Base-by-base conservation (phyloP, 2,329 filamentous ascomycete genomes). In the Dactylellina drechsleri region DNA sequence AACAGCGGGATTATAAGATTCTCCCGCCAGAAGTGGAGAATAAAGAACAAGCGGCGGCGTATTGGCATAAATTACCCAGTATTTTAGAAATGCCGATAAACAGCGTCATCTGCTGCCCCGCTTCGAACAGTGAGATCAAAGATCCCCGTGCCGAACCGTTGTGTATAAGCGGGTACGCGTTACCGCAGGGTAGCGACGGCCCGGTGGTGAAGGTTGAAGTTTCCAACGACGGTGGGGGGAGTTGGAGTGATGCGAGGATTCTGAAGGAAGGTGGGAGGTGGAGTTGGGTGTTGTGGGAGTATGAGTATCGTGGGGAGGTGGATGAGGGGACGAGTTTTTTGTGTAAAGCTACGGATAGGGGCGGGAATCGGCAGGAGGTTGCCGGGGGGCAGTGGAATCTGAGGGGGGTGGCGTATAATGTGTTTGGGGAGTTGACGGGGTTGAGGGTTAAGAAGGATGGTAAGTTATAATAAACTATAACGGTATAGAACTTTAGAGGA, bases 191-290 rank as follows among this genome's bases (percentile, higher is more conserved):
- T 92, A 92, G 40, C 92, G 93, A 23, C 87, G 91, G 79, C 85
- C 92, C 71, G 59, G 87, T 97, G 52, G 93, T 91, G 0, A 85
- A 92, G 74, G 89, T 95, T 2, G 93, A 97, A 81, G 82, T 97
- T 36, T 93, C 92, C 0, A 83, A 96, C 0, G 91, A 97, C 80
- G 90, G 91, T 81, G 93, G 93, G 20, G 90, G 87, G 82, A 88
- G 88, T 4, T 97, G 93, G 93, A 84, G 83, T 53, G 84, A 97
- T 0, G 89, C 92, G 7, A 54, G 53, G 45, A 67, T 74, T 77
- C 82, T 3, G 80, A 82, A 16, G 77, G 79, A 15, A 79, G 83
- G n/a, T 84, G 84, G 0, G 80, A 68, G n/a, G 77, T 87, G 4
- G 87, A 83, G 84, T 50, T 89, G 87, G 87, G 83, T 83, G 52